Base-by-base conservation (phyloP, 2,329 filamentous ascomycete genomes). In the Colletotrichum liriopes region DNA sequence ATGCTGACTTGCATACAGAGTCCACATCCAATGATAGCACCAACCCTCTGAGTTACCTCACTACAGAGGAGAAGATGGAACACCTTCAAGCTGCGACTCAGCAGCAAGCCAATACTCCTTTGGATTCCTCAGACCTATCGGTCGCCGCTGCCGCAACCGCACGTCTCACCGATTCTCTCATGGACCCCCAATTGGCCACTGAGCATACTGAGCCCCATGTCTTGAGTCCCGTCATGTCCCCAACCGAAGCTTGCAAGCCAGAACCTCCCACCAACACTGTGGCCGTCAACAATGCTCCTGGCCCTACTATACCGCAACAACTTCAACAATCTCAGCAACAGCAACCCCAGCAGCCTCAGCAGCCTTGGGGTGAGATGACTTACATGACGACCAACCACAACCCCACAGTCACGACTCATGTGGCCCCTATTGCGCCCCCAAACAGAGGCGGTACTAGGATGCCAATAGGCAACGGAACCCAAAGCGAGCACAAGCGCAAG, bases 131-230 rank as follows among this genome's bases (percentile, higher is more conserved):
- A 0, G 87, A 86, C 54, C 81, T 90, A 63, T 87, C 87, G 1
- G 87, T 90, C 71, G 88, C 89, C 1, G 88, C 86, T 23, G 88
- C 88, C 0, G 89, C 88, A 1, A 84, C 88, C 0, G 88, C 88
- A 55, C 87, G 88, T 55, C 80, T 91, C 6, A 86, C 88, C 59
- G 85, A 86, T 1, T 84, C 86, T 0, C 84, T 90, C 26, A 83
- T 91, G 62, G 88, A 91, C 72, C 87, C 88, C 1, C 85, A 87
- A 65, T 79, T 87, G 45, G 51, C 52, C 16, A 49, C 45, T 16
- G 72, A 74, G 16, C 61, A 66, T n/a, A 49, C 41, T 12, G 73
- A 74, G 37, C 45, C 69, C 6, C 62, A 66, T 20, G 45, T 65
- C 29, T 59, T 67, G 7, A 70, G 62, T 47, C 65, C 71, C 18